A percentile compares a stretch with the other conserved stretches of the same genome.
Conservation (phyloP, 2,329 filamentous ascomycete genomes). For the Mycocentrospora acerina region DNA sequence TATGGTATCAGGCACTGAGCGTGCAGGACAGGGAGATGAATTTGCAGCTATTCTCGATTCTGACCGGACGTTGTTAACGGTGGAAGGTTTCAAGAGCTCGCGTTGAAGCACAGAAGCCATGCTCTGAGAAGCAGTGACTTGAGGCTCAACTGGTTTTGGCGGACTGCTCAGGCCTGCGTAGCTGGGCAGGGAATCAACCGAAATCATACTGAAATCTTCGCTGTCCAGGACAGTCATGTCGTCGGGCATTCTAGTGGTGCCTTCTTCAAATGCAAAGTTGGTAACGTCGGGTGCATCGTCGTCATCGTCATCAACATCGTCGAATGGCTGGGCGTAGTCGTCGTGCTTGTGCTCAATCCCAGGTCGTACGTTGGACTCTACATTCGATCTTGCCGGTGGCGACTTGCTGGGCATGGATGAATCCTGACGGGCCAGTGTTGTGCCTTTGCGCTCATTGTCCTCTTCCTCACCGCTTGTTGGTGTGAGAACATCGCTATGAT, state of each 20-base stretch:
- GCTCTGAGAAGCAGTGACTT: slow-evolving; percentile 5
- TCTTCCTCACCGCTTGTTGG: slow-evolving; percentile 30
- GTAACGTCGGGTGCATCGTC: slow-evolving; percentile 19
- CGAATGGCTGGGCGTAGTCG: slow-evolving; percentile 5
- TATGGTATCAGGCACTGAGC: slow-evolving; percentile 2
- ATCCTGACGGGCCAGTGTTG: not conserved
- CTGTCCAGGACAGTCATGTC: slow-evolving; percentile 51
- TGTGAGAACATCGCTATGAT: slow-evolving; percentile 23
- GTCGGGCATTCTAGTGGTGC: slow-evolving; percentile 39
- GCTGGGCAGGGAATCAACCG: slow-evolving; percentile 49
- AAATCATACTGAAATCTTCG: slow-evolving; percentile 55
- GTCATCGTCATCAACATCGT: slow-evolving; percentile 9
- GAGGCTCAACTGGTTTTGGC: slow-evolving; percentile 10
- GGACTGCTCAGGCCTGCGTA: slow-evolving; percentile 31
- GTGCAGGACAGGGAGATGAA: slow-evolving; percentile 10
- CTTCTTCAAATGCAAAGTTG: slow-evolving; percentile 33
- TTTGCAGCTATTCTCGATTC: slow-evolving; percentile 2
- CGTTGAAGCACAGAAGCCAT: slow-evolving; percentile 14
- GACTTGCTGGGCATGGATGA: slow-evolving; percentile 6
- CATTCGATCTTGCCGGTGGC: slow-evolving; percentile 2
- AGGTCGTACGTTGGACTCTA: not conserved
- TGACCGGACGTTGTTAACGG: not conserved
- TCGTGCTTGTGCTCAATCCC: not conserved
- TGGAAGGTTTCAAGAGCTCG: slow-evolving; percentile 13
- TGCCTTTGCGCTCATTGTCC: not conserved